Evolutionary conservation across 371 early-diverging fungal species (phyloP).

Genomic region (Entomophthora muscae): DNA sequence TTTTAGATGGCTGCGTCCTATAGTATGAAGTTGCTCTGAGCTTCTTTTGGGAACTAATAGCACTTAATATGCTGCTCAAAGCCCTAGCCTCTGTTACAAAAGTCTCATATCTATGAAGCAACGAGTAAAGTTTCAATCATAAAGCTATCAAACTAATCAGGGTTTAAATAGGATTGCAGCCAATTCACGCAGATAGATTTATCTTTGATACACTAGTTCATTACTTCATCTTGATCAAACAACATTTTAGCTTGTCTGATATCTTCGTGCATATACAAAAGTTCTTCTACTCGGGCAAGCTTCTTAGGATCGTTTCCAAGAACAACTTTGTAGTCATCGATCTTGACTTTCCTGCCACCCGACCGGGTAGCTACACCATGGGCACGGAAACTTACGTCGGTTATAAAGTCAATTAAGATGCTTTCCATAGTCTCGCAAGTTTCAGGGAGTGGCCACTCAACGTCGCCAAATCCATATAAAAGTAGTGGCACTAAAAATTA

Average conservation of each 20-base stretch:
- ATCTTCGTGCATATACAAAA: conserved; percentile 88
- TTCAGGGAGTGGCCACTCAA: not conserved
- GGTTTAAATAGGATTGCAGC: no score
- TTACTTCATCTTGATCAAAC: conserved; percentile 3
- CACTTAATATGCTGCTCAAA: no score
- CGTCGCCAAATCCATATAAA: not conserved
- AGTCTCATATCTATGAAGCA: no score
- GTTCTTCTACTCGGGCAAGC: conserved; percentile 87
- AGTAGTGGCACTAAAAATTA: not conserved
- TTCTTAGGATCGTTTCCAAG: conserved; percentile 91
- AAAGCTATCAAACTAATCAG: no score
- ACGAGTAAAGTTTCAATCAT: no score
- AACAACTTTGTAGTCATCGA: conserved; percentile 85
- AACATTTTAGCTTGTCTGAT: conserved; percentile 49
- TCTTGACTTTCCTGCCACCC: conserved; percentile 49
- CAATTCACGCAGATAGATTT: no score
- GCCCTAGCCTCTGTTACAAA: no score
- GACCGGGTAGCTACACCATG: not conserved
- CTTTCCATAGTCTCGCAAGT: not conserved
- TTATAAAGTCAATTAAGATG: not conserved
- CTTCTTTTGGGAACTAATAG: no score
- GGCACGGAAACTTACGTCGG: not conserved
- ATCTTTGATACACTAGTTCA: not conserved
- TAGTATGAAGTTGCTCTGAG: no score
- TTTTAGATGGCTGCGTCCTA: no score